Evolutionary conservation across 768 basidiomycete species (phyloP).

Genomic region (Rhizopogon sp.): DNA sequence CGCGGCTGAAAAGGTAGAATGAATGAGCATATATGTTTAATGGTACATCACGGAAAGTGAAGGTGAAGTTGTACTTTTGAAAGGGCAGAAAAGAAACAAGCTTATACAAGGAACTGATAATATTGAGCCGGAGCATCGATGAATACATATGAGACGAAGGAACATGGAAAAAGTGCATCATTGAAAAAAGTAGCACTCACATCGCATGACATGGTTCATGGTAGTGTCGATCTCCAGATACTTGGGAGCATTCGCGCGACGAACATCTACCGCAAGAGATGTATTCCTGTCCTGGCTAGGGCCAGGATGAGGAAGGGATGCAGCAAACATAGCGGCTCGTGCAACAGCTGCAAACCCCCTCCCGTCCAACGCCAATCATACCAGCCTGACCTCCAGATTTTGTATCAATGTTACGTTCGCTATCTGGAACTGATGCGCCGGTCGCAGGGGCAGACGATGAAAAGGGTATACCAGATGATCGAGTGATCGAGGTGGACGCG

Average conservation of each 20-base stretch:
- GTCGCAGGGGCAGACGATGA: constrained; percentile 5
- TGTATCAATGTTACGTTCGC: constrained; percentile 50
- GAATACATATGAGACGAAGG: neutral
- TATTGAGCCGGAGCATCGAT: neutral
- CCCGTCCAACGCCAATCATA: no score
- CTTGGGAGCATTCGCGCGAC: constrained; percentile 33
- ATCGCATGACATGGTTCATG: constrained; percentile 25
- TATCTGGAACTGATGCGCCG: constrained; percentile 7
- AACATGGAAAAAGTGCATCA: neutral
- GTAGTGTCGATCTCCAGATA: constrained; percentile 42
- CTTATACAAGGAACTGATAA: neutral
- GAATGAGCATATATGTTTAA: neutral
- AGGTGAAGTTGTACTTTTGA: neutral
- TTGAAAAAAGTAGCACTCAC: constrained; percentile 11
- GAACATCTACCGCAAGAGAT: neutral
- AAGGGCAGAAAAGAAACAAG: neutral
- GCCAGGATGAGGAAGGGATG: no score
- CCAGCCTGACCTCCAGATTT: constrained; percentile 48
- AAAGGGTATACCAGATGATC: constrained; percentile 10
- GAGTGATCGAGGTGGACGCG: constrained; percentile 12
- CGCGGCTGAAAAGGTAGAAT: constrained; percentile 12
- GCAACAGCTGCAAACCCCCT: no score
- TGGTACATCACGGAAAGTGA: neutral
- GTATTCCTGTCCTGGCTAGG: no score
- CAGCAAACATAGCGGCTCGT: no score